These are phyloP conservation scores for Fomes fomentarius DNA, from an alignment of 1,284 basidiomycete species.

Conservation along the genomic window DNA sequence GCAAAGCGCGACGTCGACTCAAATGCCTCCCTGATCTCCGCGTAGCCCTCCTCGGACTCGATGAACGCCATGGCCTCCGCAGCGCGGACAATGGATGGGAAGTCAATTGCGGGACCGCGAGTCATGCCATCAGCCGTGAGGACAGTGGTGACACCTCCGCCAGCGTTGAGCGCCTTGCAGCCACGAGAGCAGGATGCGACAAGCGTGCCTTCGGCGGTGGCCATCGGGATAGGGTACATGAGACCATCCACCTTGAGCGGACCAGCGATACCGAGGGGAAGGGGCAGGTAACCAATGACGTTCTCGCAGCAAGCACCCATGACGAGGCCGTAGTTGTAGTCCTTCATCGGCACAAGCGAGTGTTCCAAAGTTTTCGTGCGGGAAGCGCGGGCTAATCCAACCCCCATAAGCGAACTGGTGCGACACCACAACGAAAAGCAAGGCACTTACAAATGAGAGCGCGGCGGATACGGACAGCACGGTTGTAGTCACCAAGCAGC, in stretches of 20 bases:
- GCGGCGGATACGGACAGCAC: constrained; percentile 88
- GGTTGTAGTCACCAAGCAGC: constrained; percentile 82
- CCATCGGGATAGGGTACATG: constrained; percentile 94
- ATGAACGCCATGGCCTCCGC: constrained; percentile 91
- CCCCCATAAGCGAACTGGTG: constrained; percentile 14
- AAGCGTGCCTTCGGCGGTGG: constrained; percentile 97
- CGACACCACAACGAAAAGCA: neutral
- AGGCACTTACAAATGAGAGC: constrained; percentile 83
- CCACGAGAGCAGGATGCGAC: constrained; percentile 98
- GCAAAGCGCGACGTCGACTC: constrained; percentile 95
- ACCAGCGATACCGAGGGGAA: constrained; percentile 96
- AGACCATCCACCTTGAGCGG: constrained; percentile 92
- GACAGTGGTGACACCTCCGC: constrained; percentile 94
- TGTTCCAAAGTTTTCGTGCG: constrained; percentile 84
- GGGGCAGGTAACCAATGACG: constrained; percentile 95
- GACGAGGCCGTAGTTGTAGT: constrained; percentile 95
- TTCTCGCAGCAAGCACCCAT: constrained; percentile 99
- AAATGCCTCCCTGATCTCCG: constrained; percentile 83
- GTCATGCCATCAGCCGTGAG: constrained; percentile 97
- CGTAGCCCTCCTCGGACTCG: constrained; percentile 83
- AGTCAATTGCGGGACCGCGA: constrained; percentile 96
- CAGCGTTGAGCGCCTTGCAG: constrained; percentile 96
- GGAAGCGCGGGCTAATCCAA: constrained; percentile 76
- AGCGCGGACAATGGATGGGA: constrained; percentile 82
- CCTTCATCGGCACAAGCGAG: constrained; percentile 81